A percentile compares a stretch with the other conserved stretches of the same genome.
Evolutionary conservation across 2,329 filamentous ascomycete species (phyloP).

Genomic region (Didymellaceae sp.): DNA sequence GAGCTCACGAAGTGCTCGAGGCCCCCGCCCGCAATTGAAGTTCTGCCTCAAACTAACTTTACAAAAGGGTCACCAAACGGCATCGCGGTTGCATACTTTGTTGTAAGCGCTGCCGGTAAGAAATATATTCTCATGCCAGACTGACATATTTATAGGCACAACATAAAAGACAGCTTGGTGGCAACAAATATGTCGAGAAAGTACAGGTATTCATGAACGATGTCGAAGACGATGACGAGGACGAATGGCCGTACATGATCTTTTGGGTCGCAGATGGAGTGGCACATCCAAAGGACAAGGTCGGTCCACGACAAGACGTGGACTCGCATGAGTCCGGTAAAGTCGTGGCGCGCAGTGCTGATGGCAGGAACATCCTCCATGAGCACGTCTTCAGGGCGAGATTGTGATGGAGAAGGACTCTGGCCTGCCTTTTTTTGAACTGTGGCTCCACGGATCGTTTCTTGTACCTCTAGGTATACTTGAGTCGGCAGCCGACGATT

Average conservation of each 20-base stretch:
- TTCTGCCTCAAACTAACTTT: too few species aligned
- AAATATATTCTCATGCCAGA: too few species aligned
- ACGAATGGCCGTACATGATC: background rate
- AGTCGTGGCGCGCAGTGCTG: background rate
- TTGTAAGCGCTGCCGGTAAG: background rate
- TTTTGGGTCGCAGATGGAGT: background rate
- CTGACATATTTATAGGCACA: background rate
- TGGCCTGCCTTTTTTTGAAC: too few species aligned
- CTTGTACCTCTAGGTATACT: too few species aligned
- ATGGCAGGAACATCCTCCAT: background rate
- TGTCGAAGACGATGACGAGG: background rate
- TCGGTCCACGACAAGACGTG: background rate
- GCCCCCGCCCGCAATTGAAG: too few species aligned
- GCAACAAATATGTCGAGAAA: slow-evolving; percentile 8
- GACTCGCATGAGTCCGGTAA: background rate
- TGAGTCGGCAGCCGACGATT: too few species aligned
- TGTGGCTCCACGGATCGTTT: too few species aligned
- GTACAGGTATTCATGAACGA: background rate
- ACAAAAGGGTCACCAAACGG: slow-evolving; percentile 20
- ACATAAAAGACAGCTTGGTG: slow-evolving; percentile 16
- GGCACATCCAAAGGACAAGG: background rate
- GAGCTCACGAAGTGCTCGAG: too few species aligned
- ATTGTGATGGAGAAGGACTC: background rate
- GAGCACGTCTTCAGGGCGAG: background rate
- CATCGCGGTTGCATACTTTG: slow-evolving; percentile 7